Evolutionary conservation across 176 grass and related monocot species (phyloP).

Genomic region (Secale cereale): DNA sequence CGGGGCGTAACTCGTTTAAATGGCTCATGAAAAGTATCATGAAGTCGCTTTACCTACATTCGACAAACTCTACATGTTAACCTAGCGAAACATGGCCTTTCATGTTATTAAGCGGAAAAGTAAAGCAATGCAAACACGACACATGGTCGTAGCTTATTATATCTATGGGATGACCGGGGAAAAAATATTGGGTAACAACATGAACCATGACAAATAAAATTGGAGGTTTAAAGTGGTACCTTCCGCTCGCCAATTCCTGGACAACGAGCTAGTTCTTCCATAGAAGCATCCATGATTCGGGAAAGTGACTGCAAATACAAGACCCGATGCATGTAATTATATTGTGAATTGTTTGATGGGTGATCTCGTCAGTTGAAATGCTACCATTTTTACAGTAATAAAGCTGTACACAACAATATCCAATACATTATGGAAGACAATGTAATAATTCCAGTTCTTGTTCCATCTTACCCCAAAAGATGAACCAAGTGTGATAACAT

Average conservation of each 20-base stretch:
- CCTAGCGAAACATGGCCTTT: not conserved
- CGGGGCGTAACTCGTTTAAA: conserved; percentile 52
- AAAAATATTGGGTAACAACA: not conserved
- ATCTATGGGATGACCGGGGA: not conserved
- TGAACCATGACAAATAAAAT: not conserved
- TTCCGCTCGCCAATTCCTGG: conserved; percentile 95
- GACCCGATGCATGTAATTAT: conserved; percentile 4
- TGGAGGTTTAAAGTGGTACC: conserved; percentile 33
- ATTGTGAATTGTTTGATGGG: not conserved
- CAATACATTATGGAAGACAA: not conserved
- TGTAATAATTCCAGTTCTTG: conserved; percentile 5
- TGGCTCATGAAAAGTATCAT: conserved; percentile 95
- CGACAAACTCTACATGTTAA: not conserved
- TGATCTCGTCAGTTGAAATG: not conserved
- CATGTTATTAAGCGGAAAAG: not conserved
- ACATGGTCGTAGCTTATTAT: not conserved
- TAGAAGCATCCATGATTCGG: conserved; percentile 91
- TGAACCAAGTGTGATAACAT: conserved; percentile 91
- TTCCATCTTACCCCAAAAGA: conserved; percentile 81
- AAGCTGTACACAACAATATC: not conserved
- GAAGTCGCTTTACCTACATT: conserved; percentile 68
- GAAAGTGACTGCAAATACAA: conserved; percentile 76
- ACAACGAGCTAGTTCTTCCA: conserved; percentile 88
- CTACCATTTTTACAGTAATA: not conserved
- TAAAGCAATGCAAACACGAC: not conserved